A percentile compares a stretch with the other conserved stretches of the same genome.
Evolutionary conservation across 192 early-diverging fungal species (phyloP).

Genomic region (Coemansia sp.): DNA sequence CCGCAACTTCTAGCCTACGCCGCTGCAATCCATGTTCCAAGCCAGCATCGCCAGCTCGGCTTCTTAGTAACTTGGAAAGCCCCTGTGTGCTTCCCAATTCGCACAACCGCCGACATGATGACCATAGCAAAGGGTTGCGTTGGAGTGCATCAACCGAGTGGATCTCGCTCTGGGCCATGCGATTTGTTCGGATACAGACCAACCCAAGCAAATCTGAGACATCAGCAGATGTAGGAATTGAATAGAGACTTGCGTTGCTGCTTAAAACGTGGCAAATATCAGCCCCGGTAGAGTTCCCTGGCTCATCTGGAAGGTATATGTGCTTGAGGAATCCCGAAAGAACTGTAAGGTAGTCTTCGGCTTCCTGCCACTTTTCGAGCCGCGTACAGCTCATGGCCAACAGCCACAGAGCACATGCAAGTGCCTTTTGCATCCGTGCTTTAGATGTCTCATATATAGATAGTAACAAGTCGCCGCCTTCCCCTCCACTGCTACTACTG

Average conservation of each 20-base stretch:
- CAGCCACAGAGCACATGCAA: slow-evolving; percentile 51
- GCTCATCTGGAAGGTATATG: slow-evolving; percentile 30
- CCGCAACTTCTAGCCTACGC: not conserved
- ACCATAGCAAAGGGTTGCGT: slow-evolving; percentile 54
- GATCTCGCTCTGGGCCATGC: slow-evolving; percentile 35
- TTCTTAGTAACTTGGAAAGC: slow-evolving; percentile 12
- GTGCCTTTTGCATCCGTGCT: slow-evolving; percentile 31
- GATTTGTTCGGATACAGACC: slow-evolving; percentile 50
- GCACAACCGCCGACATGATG: slow-evolving; percentile 48
- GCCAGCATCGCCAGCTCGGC: not conserved
- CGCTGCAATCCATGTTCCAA: not conserved
- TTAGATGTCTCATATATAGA: slow-evolving; percentile 14
- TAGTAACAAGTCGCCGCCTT: not conserved
- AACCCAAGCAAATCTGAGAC: slow-evolving; percentile 45
- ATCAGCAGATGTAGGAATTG: slow-evolving; percentile 33
- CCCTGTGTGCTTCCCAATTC: slow-evolving; percentile 29
- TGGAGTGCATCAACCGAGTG: slow-evolving; percentile 39
- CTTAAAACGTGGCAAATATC: slow-evolving; percentile 16
- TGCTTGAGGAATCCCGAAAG: slow-evolving; percentile 18
- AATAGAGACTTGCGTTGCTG: slow-evolving; percentile 15
- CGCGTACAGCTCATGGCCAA: slow-evolving; percentile 47
- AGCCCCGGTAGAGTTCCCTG: slow-evolving; percentile 11
- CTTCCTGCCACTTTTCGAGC: slow-evolving; percentile 57
- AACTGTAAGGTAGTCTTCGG: slow-evolving; percentile 43
- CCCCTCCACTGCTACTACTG: not conserved